Evolutionary conservation across 1,284 basidiomycete genomes (phyloP), one percentile per base, ranked within the genome.

Genomic region (Pholiota adiposa): DNA sequence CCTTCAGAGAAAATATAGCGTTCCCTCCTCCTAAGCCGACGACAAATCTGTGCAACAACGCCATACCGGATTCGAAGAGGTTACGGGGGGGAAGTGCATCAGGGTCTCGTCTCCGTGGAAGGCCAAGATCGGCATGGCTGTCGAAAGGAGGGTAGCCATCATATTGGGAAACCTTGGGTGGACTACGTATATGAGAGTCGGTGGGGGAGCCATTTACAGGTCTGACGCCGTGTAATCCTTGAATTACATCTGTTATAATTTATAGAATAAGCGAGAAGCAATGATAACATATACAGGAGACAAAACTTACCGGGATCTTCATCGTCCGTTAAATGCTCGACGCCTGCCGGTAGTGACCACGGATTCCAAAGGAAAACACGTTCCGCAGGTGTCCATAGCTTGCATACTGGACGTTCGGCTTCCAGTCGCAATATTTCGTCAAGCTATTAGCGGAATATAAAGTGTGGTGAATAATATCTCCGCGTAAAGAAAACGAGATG

Each of bases 1-100:
- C 93, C 73, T 97, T 97, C 64, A 95, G 56, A 0, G 90, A 91
- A 64, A 88, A 96, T 59, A 94, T 75, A 2, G 76, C 72, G 66
- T 92, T 89, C 4, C 89, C 90, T 16, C 78, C 73, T 2, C 79
- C 76, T 0, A 89, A 64, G 0, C 74, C 74, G 3, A 70, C 70
- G 7, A 79, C 60, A 1, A 69, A 60, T 16, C 74, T 68, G 67
- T 88, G 84, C 0, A 85, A 11, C 57, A 74, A 69, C 49, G 77
- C 79, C 77, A 85, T 80, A 0, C 81, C 59, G 44, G 69, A 73
- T 65, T 91, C 86, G 36, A 88, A 75, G 2, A 64, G 36, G 61
- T 89, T 91, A 1, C 74, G 70, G 0, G 90, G 89, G 6, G 90
- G 89, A 0, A 93, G 70, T 0, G 88, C 90, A 67, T 93, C 91